Base-by-base conservation (phyloP, 2,329 filamentous ascomycete genomes). In the Curvularia spicifera region DNA sequence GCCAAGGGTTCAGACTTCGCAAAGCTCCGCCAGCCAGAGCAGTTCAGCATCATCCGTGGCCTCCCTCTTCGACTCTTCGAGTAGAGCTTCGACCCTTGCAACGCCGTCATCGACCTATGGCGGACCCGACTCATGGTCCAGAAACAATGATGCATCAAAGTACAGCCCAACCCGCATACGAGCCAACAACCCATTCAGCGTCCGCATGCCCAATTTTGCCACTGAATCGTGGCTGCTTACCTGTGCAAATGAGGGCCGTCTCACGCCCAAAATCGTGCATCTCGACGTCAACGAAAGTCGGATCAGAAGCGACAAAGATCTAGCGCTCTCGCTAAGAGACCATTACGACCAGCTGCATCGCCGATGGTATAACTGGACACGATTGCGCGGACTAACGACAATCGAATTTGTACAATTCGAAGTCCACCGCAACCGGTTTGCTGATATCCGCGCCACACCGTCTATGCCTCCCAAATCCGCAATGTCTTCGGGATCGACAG, bases 381-480 rank as follows among this genome's bases (percentile, higher is more conserved):
- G 71, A 18, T 56, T 79, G 20, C 66, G 77, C 8, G 76, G 76
- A 2, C 60, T 79, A 7, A 70, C 65, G 1, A 76, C 70, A 1
- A 77, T 79, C 53, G 67, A 76, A 15, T 79, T 78, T 48, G 74
- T 77, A 5, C 74, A 74, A 59, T 77, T 77, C 52, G 74, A 78
- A 65, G 73, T 78, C 8, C 76, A 78, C 55, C 73, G 73, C 12
- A 78, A 78, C 54, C 72, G 76, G 29, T 76, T 78, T 49, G 75
- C 76, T 4, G 77, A 78, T 51, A 78, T 78, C 10, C 68, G 76
- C 7, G 74, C 72, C 6, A 61, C 65, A 13, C 76, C 76, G 0
- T 75, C 75, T 33, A 75, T 78, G 74, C 76, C 76, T 4, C 72
- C 67, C 6, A 60, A 45, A 22, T 57, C 60, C 1, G 43, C 63